Conservation (phyloP, 129 eudicot species). For the Artemisia argyi region DNA sequence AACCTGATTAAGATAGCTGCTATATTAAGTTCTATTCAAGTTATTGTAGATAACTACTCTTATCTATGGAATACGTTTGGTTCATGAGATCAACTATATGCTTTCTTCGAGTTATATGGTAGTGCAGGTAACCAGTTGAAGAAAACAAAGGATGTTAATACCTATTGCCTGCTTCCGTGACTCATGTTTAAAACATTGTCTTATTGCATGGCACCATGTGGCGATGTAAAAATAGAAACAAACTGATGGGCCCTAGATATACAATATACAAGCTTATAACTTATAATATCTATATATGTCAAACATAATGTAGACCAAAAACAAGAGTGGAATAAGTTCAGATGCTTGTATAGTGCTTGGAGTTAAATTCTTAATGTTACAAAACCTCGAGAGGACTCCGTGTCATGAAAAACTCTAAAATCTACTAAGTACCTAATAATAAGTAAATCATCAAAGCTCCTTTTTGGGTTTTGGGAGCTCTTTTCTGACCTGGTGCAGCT, state of each 20-base stretch:
- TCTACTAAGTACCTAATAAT: background rate
- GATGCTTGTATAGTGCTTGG: background rate
- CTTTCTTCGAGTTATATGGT: background rate
- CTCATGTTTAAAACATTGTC: too few relatives aligned
- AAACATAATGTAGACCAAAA: background rate
- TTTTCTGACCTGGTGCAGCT: too few relatives aligned
- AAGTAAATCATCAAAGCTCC: too few relatives aligned
- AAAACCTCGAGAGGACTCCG: background rate
- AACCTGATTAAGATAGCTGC: background rate
- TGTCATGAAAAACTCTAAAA: background rate
- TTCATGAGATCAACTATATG: slow-evolving; percentile 1
- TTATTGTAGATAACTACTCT: background rate
- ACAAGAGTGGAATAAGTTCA: background rate
- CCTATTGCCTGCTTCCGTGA: background rate
- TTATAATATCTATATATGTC: background rate
- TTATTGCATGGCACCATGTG: too few relatives aligned
- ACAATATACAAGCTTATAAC: too few relatives aligned
- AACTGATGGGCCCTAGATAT: too few relatives aligned
- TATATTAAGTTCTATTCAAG: background rate
- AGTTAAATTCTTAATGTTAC: background rate
- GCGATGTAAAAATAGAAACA: too few relatives aligned
- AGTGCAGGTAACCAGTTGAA: slow-evolving; percentile 5
- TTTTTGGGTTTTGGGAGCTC: too few relatives aligned
- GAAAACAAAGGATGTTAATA: background rate
- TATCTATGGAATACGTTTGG: background rate